Evolutionary conservation across 23 red algal genomes (phyloP).

Genomic region (Chondrus crispus): DNA sequence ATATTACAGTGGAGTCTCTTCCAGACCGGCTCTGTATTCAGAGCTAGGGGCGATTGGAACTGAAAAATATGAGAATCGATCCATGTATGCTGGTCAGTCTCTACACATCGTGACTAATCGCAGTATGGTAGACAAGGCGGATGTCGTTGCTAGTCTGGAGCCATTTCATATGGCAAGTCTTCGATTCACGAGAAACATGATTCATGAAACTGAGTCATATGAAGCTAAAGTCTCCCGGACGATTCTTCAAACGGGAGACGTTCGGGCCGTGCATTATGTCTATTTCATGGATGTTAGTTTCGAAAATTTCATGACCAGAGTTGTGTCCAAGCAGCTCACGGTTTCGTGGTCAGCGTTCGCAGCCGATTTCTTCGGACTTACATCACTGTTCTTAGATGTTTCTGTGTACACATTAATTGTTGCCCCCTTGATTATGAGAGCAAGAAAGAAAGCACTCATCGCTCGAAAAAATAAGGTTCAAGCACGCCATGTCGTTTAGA

Average conservation of each 20-base stretch:
- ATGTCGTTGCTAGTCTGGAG: slow-evolving; percentile 1
- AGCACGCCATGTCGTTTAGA: too few species aligned
- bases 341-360: slow-evolving; percentile 49
- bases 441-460: background rate
- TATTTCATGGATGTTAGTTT: slow-evolving; percentile 47
- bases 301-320: slow-evolving; percentile 22
- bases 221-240: background rate
- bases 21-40: background rate
- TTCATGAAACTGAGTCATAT: slow-evolving; percentile 25
- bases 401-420: slow-evolving; percentile 67
- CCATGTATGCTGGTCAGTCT: slow-evolving; percentile 18
- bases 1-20: background rate
- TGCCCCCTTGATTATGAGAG: slow-evolving; percentile 1
- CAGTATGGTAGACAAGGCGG: background rate
- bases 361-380: slow-evolving; percentile 67
- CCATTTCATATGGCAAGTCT: background rate
- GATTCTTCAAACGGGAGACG: slow-evolving; percentile 4
- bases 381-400: slow-evolving; percentile 49
- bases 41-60: background rate
- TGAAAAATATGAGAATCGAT: background rate
- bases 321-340: slow-evolving; percentile 27
- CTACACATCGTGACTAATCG: slow-evolving; percentile 42
- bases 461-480: background rate
- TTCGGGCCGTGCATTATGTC: slow-evolving; percentile 3
- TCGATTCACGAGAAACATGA: slow-evolving; percentile 7